Base-by-base conservation (phyloP, 352 stramenopile species). In the Hyaloperonospora arabidopsidis region DNA sequence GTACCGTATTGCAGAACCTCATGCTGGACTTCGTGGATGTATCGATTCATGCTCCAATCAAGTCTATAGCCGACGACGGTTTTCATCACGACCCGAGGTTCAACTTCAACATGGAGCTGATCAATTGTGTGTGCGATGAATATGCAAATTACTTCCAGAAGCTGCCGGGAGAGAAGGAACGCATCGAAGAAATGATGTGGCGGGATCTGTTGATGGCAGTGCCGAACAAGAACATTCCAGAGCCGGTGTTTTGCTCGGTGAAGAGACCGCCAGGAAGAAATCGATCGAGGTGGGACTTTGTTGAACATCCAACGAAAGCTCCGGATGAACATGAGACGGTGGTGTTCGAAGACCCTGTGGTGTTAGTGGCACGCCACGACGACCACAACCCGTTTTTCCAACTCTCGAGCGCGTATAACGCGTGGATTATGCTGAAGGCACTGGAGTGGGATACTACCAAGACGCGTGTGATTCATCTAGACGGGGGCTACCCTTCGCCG, bases 301-400 rank as follows among this genome's bases (percentile, higher is more conserved):
- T 81, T 7, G 51, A 65, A 18, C 60, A 70, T 18, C 57, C 63
- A 6, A 54, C 23, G 0, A 35, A 45, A 25, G 23, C 47, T 4
- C 59, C 59, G 2, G 60, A 72, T 57, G 18, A 38, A 0, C 57
- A 56, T 29, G 52, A 68, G 15, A 68, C 54, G 0, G 14, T 72
- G 1, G 40, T 73, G 0, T 68, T 69, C 38, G 60, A 72, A 13
- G 53, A 66, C 12, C 56, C 64, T 1, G 66, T 69, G 2, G 53
- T 84, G 11, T 45, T 84, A 4, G 53, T 84, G 29, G 51, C 66
- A 2, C 67, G 74, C 14, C 62, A 60, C 5, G 68, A 84, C 35
- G 74, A 81, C 45, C 71, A 79, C 36, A 81, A 81, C 41, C 71
- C 74, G 35, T 84, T 79, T 49, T 81, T 79, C 49, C 70, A 80